Base-by-base conservation (phyloP, 2,329 filamentous ascomycete species). In the Elsinoe perseae region DNA sequence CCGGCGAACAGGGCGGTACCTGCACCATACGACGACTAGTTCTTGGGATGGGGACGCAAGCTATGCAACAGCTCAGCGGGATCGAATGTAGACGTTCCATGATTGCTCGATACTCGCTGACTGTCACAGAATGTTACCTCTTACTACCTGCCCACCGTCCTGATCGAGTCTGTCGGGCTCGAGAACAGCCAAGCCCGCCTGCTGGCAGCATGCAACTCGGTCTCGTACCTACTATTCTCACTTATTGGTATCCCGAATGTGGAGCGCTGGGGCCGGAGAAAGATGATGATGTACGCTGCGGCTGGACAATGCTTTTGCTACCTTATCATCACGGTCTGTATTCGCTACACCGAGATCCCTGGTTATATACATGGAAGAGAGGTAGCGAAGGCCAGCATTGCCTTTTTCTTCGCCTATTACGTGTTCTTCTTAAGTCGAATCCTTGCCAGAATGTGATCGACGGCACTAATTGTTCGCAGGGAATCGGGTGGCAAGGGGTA, bases 201-300 rank as follows among this genome's bases (percentile, higher is more conserved):
- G 0, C 70, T 84, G 16, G 76, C 80, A 1, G 81, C 78, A 1
- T 76, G 78, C 57, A 84, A 78, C 60, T 72, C 72, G 1, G 72
- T 77, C 16, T 72, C 70, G 16, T 79, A 78, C 59, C 69, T 79
- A 1, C 63, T 78, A 25, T 77, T 76, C 63, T 72, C 73, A 0
- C 64, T 72, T 9, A 72, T 77, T 32, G 74, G 71, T 1, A 75
- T 78, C 10, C 69, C 72, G 0, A 72, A 75, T 53, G 72, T 80
- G 25, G 77, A 80, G 60, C 66, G 72, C 63, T 76, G 77, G 60
- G 81, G 80, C 16, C 75, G 80, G 4, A 72, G 81, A 7, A 81
- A 80, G 63, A 72, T 83, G 66, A 80, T 84, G 75, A 75, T 83
- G 64, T 81, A 77, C 63, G 75, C 77, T 1, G 75, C 77, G 0